Base-by-base conservation (phyloP, 2,329 filamentous ascomycete genomes). In the Xylariaceae sp. region DNA sequence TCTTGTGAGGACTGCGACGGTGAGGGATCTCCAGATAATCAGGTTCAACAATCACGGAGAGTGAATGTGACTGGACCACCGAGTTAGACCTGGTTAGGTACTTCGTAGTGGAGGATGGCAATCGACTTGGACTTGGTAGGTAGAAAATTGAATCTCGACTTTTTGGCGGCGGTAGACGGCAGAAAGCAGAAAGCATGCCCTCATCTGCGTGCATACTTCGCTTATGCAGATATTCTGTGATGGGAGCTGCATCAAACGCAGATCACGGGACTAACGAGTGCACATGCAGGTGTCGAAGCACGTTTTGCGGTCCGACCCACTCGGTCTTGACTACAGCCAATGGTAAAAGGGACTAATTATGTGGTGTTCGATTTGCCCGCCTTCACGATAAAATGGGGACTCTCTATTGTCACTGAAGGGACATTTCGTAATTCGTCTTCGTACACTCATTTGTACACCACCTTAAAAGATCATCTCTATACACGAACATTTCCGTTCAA, bases 141-240 rank as follows among this genome's bases (percentile, higher is more conserved):
- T 35, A 45, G 59, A 64, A 64, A 64, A 63, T 63, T 64, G 63
- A 63, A 62, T 57, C 63, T 65, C 59, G 68, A 70, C 70, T 73
- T 74, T 79, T 80, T 78, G 71, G 77, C 77, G 78, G 78, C 79
- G 66, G 66, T 55, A 37, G 18, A 42, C 58, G 76, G 78, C 78
- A 80, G 74, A 70, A 70, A 53, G 6, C 49, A 51, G 74, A 70
- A 70, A 53, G 6, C 49, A 51, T 34, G 7, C 34, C 49, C 34
- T 15, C 11, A 13, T 3, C 11, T 35, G 15, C 15, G 18, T 30
- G 48, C 5, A 50, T 50, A 50, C 8, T 34, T 51, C 11, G 37
- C 11, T 42, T 42, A 42, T 42, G 8, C 37, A 4, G 23, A 30
- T 30, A 42, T 42, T 42, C 37, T 42, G 37, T 42, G 3, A 30